phyloP scores from a whole-genome alignment of 208 protist species.

The Leishmania lainsoni region DNA sequence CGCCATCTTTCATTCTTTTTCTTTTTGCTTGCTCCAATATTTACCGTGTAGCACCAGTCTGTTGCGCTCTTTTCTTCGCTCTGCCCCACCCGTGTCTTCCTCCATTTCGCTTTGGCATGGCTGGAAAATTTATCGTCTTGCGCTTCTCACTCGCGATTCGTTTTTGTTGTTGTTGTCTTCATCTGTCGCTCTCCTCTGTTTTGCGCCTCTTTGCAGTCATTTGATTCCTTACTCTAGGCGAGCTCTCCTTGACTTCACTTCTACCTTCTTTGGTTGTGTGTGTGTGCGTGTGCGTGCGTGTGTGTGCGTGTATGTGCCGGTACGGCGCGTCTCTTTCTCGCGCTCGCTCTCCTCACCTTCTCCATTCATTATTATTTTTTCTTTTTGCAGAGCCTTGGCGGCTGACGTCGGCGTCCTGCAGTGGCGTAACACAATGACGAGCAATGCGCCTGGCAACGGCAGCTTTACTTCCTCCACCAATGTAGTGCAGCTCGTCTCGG shows the following conservation, averaged over 20 bases:
- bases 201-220: background rate
- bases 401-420: background rate
- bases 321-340: background rate
- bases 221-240: constrained; percentile 1
- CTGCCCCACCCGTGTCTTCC: background rate
- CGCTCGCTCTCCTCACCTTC: background rate
- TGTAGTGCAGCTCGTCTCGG: constrained; percentile 71
- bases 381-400: background rate
- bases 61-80: background rate
- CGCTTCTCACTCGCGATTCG: background rate
- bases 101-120: no score
- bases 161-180: background rate
- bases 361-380: no score
- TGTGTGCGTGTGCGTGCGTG: constrained; percentile 12
- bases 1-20: background rate
- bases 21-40: background rate
- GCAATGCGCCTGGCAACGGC: constrained; percentile 30
- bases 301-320: background rate
- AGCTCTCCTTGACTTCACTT: constrained; percentile 15
- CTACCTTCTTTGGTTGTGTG: background rate
- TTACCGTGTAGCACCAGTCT: background rate
- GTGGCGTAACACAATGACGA: constrained; percentile 8
- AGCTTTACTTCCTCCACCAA: constrained; percentile 48
- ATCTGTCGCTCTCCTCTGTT: background rate
- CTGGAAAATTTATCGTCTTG: background rate